These are phyloP conservation scores for Holtermannia corniformis DNA, from an alignment of 768 basidiomycete species.

Conservation along the genomic window DNA sequence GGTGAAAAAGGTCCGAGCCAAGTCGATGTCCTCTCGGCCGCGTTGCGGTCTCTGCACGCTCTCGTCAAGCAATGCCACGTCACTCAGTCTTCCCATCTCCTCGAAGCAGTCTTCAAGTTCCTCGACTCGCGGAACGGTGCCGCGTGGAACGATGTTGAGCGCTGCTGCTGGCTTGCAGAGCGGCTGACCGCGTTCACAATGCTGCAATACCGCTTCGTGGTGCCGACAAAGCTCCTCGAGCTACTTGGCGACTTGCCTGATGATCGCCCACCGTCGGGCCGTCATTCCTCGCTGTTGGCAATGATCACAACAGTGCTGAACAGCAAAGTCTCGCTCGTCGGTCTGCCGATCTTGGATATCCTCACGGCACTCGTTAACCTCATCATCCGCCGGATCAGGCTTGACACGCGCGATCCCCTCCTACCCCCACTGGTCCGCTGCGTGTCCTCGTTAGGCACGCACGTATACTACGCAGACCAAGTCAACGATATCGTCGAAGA, in stretches of 20 bases:
- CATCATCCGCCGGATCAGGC: constrained; percentile 58
- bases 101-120: constrained; percentile 63
- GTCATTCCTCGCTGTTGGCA: constrained; percentile 54
- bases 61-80: constrained; percentile 69
- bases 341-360: constrained; percentile 82
- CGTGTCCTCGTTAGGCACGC: constrained; percentile 73
- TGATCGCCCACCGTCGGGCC: constrained; percentile 7
- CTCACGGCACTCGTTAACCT: constrained; percentile 66
- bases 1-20: constrained; percentile 74
- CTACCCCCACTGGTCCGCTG: constrained; percentile 62
- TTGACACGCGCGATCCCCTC: constrained; percentile 56
- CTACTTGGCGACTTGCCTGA: constrained; percentile 51
- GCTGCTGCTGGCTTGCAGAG: constrained; percentile 74
- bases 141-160: constrained; percentile 58
- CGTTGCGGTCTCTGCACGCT: constrained; percentile 60
- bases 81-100: constrained; percentile 58
- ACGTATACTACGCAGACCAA: constrained; percentile 93
- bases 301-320: constrained; percentile 76
- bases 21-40: constrained; percentile 63
- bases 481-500: constrained; percentile 85
- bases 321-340: constrained; percentile 66
- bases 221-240: constrained; percentile 77
- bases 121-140: constrained; percentile 46
- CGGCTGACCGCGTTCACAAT: constrained; percentile 77
- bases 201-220: constrained; percentile 84